Evolutionary conservation across 2,329 filamentous ascomycete species (phyloP).

Genomic region (Neonectria neomacrospora): DNA sequence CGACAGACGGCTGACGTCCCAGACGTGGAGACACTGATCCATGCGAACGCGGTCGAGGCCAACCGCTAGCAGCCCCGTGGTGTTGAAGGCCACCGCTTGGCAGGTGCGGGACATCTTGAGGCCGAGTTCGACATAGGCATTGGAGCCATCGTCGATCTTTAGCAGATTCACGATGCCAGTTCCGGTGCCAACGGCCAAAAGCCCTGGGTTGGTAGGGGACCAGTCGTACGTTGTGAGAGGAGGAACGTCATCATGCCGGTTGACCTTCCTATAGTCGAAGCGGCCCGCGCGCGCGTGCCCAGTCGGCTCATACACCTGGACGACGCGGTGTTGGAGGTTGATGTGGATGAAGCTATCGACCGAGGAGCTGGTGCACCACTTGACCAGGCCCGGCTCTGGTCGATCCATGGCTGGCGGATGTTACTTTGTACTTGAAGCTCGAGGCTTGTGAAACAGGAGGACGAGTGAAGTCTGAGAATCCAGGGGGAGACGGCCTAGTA

Average conservation of each 20-base stretch:
- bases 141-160: slow-evolving; percentile 76
- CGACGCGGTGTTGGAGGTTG: slow-evolving; percentile 71
- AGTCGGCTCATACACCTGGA: slow-evolving; percentile 71
- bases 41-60: slow-evolving; percentile 84
- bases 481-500: neutral
- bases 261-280: slow-evolving; percentile 68
- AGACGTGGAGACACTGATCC: slow-evolving; percentile 84
- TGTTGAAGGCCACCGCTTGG: slow-evolving; percentile 84
- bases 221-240: slow-evolving; percentile 74
- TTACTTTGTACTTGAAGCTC: slow-evolving; percentile 5
- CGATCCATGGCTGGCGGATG: slow-evolving; percentile 60
- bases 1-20: slow-evolving; percentile 76
- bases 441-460: neutral
- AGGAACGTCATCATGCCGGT: slow-evolving; percentile 71
- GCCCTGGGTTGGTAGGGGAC: slow-evolving; percentile 69
- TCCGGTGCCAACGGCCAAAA: slow-evolving; percentile 80
- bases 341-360: slow-evolving; percentile 72
- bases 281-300: slow-evolving; percentile 66
- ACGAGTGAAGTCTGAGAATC: neutral
- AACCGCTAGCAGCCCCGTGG: slow-evolving; percentile 76
- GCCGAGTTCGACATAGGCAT: slow-evolving; percentile 71
- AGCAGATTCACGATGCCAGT: slow-evolving; percentile 81
- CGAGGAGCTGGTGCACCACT: slow-evolving; percentile 71
- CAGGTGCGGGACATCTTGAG: slow-evolving; percentile 82
- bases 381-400: slow-evolving; percentile 71